A percentile compares a stretch with the other conserved stretches of the same genome.
Conservation (phyloP, 2,329 filamentous ascomycete genomes). For the Phaeomoniella chlamydospora region DNA sequence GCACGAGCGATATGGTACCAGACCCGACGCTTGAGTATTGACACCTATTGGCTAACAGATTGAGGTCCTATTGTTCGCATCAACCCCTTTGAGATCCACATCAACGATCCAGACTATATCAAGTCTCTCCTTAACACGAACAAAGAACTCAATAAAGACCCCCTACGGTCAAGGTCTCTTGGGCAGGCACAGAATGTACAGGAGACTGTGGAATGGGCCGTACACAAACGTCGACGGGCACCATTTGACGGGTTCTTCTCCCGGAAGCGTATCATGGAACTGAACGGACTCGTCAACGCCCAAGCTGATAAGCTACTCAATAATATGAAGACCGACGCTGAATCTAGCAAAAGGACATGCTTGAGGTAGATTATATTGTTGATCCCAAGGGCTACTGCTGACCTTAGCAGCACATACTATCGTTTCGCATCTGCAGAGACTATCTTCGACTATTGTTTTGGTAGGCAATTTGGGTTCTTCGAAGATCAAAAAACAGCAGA, state of each 20-base stretch:
- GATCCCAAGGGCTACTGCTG: too few relatives aligned
- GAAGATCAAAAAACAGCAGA: too few relatives aligned
- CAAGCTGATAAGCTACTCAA: too few relatives aligned
- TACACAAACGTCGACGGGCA: not conserved
- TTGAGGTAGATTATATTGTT: too few relatives aligned
- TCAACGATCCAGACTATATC: conserved; percentile 5
- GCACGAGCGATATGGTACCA: conserved; percentile 15
- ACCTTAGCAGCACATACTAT: too few relatives aligned
- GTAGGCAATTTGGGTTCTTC: conserved; percentile 7
- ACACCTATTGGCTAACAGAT: not conserved
- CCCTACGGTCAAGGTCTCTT: not conserved
- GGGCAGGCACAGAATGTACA: not conserved
- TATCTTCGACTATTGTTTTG: conserved; percentile 25
- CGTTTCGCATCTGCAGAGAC: conserved; percentile 32
- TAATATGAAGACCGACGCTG: too few relatives aligned
- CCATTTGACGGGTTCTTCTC: not conserved
- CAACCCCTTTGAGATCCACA: conserved; percentile 15
- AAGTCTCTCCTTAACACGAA: not conserved
- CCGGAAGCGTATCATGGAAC: not conserved
- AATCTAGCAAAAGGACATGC: too few relatives aligned
- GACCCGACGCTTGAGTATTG: not conserved
- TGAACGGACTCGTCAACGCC: too few relatives aligned
- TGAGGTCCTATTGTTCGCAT: conserved; percentile 9
- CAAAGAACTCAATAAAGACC: not conserved
- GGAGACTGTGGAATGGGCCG: not conserved